A percentile compares a stretch with the other conserved stretches of the same genome.
Conservation (phyloP, 331 rosid species). For the Dryas integrifolia region DNA sequence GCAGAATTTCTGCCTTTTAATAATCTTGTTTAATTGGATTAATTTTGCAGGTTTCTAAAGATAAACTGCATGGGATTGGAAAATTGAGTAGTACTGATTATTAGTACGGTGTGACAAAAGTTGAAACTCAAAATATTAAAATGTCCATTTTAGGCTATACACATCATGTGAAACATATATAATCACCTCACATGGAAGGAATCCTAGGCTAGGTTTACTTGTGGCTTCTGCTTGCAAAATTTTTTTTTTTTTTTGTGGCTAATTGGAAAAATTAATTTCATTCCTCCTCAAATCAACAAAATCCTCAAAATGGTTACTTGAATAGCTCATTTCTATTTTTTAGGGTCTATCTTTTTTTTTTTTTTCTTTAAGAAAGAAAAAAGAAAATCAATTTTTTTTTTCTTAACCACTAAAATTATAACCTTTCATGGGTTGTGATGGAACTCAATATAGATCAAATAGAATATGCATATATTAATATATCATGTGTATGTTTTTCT, state of each 20-base stretch:
- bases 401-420: too few relatives aligned
- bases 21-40: slow-evolving; percentile 12
- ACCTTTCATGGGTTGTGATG: too few relatives aligned
- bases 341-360: too few relatives aligned
- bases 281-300: not conserved
- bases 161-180: slow-evolving; percentile 23
- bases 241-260: not conserved
- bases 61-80: not conserved
- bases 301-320: not conserved
- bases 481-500: too few relatives aligned
- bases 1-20: slow-evolving; percentile 26
- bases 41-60: slow-evolving; percentile 13
- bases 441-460: too few relatives aligned
- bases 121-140: not conserved
- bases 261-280: not conserved
- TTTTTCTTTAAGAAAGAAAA: too few relatives aligned
- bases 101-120: slow-evolving; percentile 2
- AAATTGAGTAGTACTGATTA: not conserved
- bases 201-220: slow-evolving; percentile 58
- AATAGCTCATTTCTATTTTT: not conserved
- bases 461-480: too few relatives aligned
- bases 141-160: not conserved
- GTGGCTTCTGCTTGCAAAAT: slow-evolving; percentile 29
- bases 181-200: slow-evolving; percentile 32
- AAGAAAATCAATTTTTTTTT: too few relatives aligned